phyloP scores from a whole-genome alignment of 1,284 basidiomycete genomes.

The Megacollybia platyphylla region DNA sequence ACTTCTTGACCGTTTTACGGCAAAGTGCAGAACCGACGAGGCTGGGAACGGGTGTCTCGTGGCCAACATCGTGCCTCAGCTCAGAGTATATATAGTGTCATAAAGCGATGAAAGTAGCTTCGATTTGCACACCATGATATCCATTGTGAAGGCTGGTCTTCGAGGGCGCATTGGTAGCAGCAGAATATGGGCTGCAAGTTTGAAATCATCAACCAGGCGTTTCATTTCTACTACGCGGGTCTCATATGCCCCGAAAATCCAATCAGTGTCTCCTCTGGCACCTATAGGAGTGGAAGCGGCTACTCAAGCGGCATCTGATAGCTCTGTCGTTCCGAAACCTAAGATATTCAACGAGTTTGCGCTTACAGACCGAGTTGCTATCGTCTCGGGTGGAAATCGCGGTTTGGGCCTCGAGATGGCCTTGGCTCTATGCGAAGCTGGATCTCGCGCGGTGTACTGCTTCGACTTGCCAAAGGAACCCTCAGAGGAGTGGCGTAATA shows the following conservation, averaged over 20 bases:
- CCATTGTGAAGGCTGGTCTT: too few species aligned
- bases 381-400: slow-evolving; percentile 70
- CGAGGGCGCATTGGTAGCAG: too few species aligned
- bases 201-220: neutral
- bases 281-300: slow-evolving; percentile 53
- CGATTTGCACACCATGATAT: too few species aligned
- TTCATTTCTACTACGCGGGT: neutral
- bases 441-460: slow-evolving; percentile 65
- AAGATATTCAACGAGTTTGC: slow-evolving; percentile 65
- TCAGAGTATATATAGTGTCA: too few species aligned
- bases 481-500: slow-evolving; percentile 52
- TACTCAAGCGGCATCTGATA: slow-evolving; percentile 16
- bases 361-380: slow-evolving; percentile 55
- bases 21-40: too few species aligned
- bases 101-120: too few species aligned
- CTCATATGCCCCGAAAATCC: slow-evolving; percentile 11
- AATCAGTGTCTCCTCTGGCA: slow-evolving; percentile 37
- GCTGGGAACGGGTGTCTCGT: too few species aligned
- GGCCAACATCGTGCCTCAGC: too few species aligned
- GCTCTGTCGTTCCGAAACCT: slow-evolving; percentile 20
- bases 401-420: slow-evolving; percentile 80
- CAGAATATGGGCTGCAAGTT: too few species aligned
- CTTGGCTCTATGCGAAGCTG: slow-evolving; percentile 62
- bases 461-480: slow-evolving; percentile 59
- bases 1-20: too few species aligned